phyloP scores from a whole-genome alignment of 768 basidiomycete genomes.

The Boletus rufocinnamomeus region DNA sequence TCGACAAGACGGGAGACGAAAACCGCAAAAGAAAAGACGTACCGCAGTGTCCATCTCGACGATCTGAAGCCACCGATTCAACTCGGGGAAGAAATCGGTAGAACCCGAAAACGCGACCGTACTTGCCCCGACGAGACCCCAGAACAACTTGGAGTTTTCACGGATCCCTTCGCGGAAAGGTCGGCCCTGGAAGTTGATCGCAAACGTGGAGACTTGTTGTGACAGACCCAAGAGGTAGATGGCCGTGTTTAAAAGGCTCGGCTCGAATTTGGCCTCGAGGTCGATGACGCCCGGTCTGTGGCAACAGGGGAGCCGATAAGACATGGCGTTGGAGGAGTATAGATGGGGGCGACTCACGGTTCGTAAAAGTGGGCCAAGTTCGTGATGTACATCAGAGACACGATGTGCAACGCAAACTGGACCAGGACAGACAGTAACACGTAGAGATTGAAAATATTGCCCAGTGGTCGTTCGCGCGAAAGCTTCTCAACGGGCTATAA shows the following conservation, averaged over 20 bases:
- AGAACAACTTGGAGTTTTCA: slow-evolving; percentile 92
- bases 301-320: not conserved
- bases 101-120: slow-evolving; percentile 92
- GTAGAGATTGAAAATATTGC: slow-evolving; percentile 97
- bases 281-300: slow-evolving; percentile 75
- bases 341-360: slow-evolving; percentile 51
- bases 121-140: slow-evolving; percentile 86
- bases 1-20: not conserved
- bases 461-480: slow-evolving; percentile 88
- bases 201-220: slow-evolving; percentile 98
- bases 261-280: slow-evolving; percentile 95
- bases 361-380: slow-evolving; percentile 76
- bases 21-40: slow-evolving; percentile 34
- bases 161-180: slow-evolving; percentile 98
- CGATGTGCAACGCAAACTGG: slow-evolving; percentile 94
- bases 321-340: not conserved
- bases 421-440: slow-evolving; percentile 88
- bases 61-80: slow-evolving; percentile 96
- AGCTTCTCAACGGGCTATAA: slow-evolving; percentile 97
- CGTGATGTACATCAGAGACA: slow-evolving; percentile 90
- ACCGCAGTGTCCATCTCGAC: slow-evolving; percentile 84
- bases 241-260: slow-evolving; percentile 91
- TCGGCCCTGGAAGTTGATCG: slow-evolving; percentile 98
- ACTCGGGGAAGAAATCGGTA: slow-evolving; percentile 91
- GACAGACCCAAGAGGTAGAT: slow-evolving; percentile 95